phyloP scores from a whole-genome alignment of 257 asterid genomes.

The Petunia axillaris region DNA sequence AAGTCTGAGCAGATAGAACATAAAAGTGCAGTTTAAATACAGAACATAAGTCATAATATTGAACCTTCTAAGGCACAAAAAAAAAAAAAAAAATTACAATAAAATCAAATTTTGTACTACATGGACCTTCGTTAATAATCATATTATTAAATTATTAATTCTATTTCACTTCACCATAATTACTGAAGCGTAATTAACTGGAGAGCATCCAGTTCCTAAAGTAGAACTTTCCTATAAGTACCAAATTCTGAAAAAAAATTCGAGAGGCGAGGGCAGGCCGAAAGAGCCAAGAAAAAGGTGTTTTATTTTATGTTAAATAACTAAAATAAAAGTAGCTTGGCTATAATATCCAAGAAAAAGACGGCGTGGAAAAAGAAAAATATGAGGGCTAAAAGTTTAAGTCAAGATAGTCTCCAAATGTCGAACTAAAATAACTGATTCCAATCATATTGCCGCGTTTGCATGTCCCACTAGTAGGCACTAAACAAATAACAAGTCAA shows the following conservation, averaged over 20 bases:
- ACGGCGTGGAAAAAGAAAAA: neutral
- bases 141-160: no score
- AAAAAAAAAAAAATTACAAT: no score
- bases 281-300: neutral
- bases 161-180: no score
- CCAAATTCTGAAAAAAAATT: neutral
- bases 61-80: no score
- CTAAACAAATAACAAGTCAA: neutral
- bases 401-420: constrained; percentile 9
- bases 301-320: neutral
- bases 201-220: neutral
- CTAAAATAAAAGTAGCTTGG: neutral
- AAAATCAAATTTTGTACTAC: no score
- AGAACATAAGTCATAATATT: no score
- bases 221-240: no score
- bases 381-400: constrained; percentile 11
- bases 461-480: neutral
- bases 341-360: neutral
- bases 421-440: neutral
- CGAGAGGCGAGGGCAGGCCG: neutral
- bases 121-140: no score
- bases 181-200: neutral
- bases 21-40: no score
- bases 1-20: no score
- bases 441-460: neutral